These are phyloP conservation scores for Coffea humblotiana DNA, from an alignment of 305 asterid genomes.

Conservation along the genomic window DNA sequence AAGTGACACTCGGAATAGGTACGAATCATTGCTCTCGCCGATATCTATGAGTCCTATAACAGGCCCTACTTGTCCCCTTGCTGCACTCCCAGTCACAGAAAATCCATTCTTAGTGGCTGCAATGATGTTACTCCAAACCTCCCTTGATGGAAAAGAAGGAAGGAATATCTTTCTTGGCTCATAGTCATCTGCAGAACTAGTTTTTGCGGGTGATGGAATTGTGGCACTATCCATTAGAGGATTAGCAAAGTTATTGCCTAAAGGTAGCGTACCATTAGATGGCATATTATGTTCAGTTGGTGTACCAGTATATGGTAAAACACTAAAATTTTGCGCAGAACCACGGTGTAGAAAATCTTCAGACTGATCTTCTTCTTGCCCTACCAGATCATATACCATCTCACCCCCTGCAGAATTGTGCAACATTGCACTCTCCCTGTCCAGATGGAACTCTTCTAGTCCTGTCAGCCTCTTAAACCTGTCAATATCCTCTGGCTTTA, in stretches of 20 bases:
- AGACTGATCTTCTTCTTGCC: slow-evolving; percentile 15
- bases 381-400: slow-evolving; percentile 20
- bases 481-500: slow-evolving; percentile 37
- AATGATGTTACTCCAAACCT: slow-evolving; percentile 62
- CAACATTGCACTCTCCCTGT: slow-evolving; percentile 30
- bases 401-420: slow-evolving; percentile 22
- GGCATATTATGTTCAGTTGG: slow-evolving; percentile 14
- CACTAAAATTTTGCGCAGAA: slow-evolving; percentile 13
- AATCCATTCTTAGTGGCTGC: slow-evolving; percentile 51
- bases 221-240: slow-evolving; percentile 18
- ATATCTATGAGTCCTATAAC: slow-evolving; percentile 69
- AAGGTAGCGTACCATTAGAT: slow-evolving; percentile 20
- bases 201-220: slow-evolving; percentile 25
- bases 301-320: slow-evolving; percentile 19
- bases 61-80: slow-evolving; percentile 59
- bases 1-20: slow-evolving; percentile 77
- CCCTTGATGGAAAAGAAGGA: slow-evolving; percentile 58
- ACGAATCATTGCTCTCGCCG: slow-evolving; percentile 72
- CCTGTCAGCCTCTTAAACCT: slow-evolving; percentile 59
- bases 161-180: slow-evolving; percentile 55
- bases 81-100: slow-evolving; percentile 71
- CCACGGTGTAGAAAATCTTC: slow-evolving; percentile 17
- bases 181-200: slow-evolving; percentile 21
- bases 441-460: slow-evolving; percentile 41
- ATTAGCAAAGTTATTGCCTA: slow-evolving; percentile 15